A percentile compares a stretch with the other conserved stretches of the same genome.
These are phyloP conservation scores for Tolypocladium album DNA, from an alignment of 2,329 filamentous ascomycete genomes.

Conservation along the genomic window DNA sequence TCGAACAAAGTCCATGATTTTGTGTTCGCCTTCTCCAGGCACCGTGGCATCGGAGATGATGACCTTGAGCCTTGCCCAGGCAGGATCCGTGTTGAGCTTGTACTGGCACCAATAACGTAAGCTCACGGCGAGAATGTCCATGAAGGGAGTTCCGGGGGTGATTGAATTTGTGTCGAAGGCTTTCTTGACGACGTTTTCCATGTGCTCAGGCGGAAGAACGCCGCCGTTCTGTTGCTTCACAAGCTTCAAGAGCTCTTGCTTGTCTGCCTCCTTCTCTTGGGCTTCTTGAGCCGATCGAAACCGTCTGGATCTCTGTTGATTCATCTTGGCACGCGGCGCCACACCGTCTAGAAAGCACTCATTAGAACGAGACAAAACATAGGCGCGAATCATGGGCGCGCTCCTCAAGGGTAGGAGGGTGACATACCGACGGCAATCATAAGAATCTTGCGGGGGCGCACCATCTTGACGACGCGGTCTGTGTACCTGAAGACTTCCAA, in stretches of 20 bases:
- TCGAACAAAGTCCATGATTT: constrained; percentile 97
- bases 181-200: constrained; percentile 63
- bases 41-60: constrained; percentile 98
- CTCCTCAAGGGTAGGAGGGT: neutral
- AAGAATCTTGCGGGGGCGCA: constrained; percentile 84
- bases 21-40: constrained; percentile 95
- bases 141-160: constrained; percentile 94
- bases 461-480: constrained; percentile 98
- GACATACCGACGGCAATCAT: constrained; percentile 89
- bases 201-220: constrained; percentile 46
- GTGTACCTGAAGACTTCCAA: constrained; percentile 96
- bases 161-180: constrained; percentile 85
- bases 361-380: constrained; percentile 14
- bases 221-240: constrained; percentile 69
- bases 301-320: constrained; percentile 91
- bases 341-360: constrained; percentile 61
- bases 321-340: constrained; percentile 97
- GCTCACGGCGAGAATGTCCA: constrained; percentile 86
- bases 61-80: constrained; percentile 91
- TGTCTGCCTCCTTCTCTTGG: constrained; percentile 85
- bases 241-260: constrained; percentile 76
- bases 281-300: constrained; percentile 93
- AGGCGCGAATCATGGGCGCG: constrained; percentile 12
- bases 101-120: constrained; percentile 95
- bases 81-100: constrained; percentile 93